These are phyloP conservation scores for Rhodofomes roseus DNA, from an alignment of 1,284 basidiomycete genomes.

Conservation along the genomic window DNA sequence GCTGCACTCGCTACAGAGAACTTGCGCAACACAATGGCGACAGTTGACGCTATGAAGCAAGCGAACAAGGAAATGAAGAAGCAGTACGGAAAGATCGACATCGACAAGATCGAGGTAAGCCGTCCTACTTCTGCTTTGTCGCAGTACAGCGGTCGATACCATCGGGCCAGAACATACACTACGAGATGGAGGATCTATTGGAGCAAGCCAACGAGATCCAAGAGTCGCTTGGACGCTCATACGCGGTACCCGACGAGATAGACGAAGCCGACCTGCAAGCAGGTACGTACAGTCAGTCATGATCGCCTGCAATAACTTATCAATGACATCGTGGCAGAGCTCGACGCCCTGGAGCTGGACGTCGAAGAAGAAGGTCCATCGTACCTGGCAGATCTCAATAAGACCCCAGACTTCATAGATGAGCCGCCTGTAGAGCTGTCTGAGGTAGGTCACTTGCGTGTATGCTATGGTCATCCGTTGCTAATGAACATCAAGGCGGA, in stretches of 20 bases:
- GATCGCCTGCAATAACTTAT: neutral
- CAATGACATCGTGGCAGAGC: conserved; percentile 50
- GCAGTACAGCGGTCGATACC: neutral
- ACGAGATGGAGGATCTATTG: conserved; percentile 97
- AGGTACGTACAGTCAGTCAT: conserved; percentile 49
- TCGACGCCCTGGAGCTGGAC: conserved; percentile 86
- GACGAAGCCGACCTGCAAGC: conserved; percentile 98
- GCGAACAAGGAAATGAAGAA: conserved; percentile 97
- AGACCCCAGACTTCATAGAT: conserved; percentile 88
- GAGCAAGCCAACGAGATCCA: conserved; percentile 99
- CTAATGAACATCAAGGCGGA: conserved; percentile 14
- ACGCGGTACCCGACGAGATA: conserved; percentile 95
- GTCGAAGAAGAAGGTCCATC: conserved; percentile 85
- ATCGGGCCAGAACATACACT: conserved; percentile 77
- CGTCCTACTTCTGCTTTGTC: neutral
- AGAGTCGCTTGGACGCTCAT: conserved; percentile 89
- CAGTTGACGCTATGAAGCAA: conserved; percentile 95
- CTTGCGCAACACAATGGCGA: conserved; percentile 99
- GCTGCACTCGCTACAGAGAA: conserved; percentile 96
- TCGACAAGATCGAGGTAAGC: conserved; percentile 96
- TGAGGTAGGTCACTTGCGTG: conserved; percentile 41
- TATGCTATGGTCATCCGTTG: neutral
- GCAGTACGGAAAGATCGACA: conserved; percentile 96
- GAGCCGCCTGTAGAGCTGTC: conserved; percentile 68
- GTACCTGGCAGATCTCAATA: conserved; percentile 82